A percentile compares a stretch with the other conserved stretches of the same genome.
Conservation (phyloP, 1,284 basidiomycete genomes). For the Coriolopsis trogii region DNA sequence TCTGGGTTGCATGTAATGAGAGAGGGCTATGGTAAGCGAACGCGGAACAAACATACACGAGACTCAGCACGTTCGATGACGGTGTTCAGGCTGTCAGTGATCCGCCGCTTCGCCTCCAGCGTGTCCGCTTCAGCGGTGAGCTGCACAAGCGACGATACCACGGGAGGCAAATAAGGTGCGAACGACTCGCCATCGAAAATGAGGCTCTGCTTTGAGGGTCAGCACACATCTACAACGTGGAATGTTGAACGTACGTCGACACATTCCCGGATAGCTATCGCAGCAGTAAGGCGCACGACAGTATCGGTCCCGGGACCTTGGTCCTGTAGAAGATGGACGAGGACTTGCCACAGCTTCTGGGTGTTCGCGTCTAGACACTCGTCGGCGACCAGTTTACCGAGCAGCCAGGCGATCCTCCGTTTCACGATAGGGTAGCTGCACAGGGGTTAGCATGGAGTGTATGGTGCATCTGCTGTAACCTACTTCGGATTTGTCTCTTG, state of each 20-base stretch:
- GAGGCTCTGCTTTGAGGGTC: slow-evolving; percentile 10
- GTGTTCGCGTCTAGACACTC: slow-evolving; percentile 64
- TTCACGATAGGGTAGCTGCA: slow-evolving; percentile 84
- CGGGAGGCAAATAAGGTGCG: slow-evolving; percentile 57
- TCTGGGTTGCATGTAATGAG: slow-evolving; percentile 41
- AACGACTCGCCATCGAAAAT: slow-evolving; percentile 61
- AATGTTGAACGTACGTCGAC: slow-evolving; percentile 66
- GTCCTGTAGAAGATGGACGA: slow-evolving; percentile 75
- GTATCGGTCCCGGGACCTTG: slow-evolving; percentile 71
- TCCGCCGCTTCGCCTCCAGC: slow-evolving; percentile 76
- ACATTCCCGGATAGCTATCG: slow-evolving; percentile 75
- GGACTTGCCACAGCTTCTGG: slow-evolving; percentile 75
- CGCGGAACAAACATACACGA: slow-evolving; percentile 46
- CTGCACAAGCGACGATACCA: slow-evolving; percentile 63
- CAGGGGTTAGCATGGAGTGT: background rate
- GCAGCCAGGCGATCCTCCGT: slow-evolving; percentile 86
- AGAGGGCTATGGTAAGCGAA: background rate
- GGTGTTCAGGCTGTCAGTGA: slow-evolving; percentile 71
- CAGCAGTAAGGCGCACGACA: slow-evolving; percentile 84
- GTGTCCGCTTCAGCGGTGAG: slow-evolving; percentile 80
- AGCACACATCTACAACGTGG: background rate
- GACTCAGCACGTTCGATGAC: slow-evolving; percentile 72
- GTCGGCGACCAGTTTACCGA: slow-evolving; percentile 83
- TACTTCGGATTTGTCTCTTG: slow-evolving; percentile 60
- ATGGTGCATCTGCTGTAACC: slow-evolving; percentile 21